Evolutionary conservation across 345 rosid genomes (phyloP).

Genomic region (Euphorbia pulcherrima): DNA sequence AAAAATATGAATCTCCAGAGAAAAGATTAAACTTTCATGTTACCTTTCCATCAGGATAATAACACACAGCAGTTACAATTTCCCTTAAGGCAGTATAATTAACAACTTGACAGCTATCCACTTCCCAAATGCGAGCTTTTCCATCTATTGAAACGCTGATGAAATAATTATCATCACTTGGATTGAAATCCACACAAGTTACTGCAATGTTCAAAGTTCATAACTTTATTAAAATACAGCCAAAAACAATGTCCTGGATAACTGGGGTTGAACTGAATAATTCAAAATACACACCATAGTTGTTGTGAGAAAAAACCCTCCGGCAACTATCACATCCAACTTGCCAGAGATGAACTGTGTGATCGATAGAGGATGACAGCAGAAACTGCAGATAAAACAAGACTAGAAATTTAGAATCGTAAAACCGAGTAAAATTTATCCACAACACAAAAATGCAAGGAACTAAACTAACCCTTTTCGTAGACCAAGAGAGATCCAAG

Average conservation of each 20-base stretch:
- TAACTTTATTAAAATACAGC: conserved; percentile 6
- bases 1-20: not conserved
- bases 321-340: conserved; percentile 27
- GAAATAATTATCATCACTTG: conserved; percentile 54
- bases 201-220: conserved; percentile 33
- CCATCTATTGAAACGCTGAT: conserved; percentile 68
- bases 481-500: conserved; percentile 81
- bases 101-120: conserved; percentile 43
- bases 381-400: conserved; percentile 24
- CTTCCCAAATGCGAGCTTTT: conserved; percentile 76
- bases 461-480: conserved; percentile 57
- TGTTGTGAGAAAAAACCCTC: conserved; percentile 27
- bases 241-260: not conserved
- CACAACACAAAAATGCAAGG: not conserved
- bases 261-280: not conserved
- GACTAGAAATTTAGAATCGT: not conserved
- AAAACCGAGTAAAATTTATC: not conserved
- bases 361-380: conserved; percentile 28
- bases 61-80: conserved; percentile 68
- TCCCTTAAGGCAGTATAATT: conserved; percentile 60
- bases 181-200: conserved; percentile 61
- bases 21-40: conserved; percentile 2
- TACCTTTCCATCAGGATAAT: conserved; percentile 65
- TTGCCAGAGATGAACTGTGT: conserved; percentile 31
- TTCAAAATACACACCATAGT: conserved; percentile 22